Conservation (phyloP, 805 yeast species). For the Helenozyma rhizophorensis region DNA sequence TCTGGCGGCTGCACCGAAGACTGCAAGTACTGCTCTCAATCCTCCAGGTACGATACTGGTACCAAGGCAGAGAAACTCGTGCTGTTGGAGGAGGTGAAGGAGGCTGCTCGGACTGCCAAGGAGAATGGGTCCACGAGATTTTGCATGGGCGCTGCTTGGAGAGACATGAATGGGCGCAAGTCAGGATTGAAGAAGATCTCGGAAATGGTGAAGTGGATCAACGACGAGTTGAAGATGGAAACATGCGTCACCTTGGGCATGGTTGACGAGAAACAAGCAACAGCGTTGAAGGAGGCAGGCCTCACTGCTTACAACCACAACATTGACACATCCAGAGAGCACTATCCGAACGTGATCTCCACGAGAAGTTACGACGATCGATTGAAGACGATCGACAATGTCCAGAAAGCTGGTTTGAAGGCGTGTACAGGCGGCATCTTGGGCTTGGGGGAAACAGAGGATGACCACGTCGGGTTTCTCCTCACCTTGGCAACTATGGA, state of each 20-base stretch:
- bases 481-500: constrained; percentile 64
- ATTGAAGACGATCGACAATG: constrained; percentile 59
- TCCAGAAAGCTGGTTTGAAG: constrained; percentile 56
- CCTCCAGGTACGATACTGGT: constrained; percentile 65
- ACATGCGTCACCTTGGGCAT: constrained; percentile 80
- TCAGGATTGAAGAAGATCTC: constrained; percentile 58
- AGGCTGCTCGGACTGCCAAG: constrained; percentile 62
- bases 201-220: constrained; percentile 61
- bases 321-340: constrained; percentile 74
- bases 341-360: constrained; percentile 66
- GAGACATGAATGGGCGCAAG: constrained; percentile 78
- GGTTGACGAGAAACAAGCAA: constrained; percentile 64
- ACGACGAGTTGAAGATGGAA: constrained; percentile 61
- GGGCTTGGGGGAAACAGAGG: constrained; percentile 71
- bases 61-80: constrained; percentile 65
- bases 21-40: constrained; percentile 78
- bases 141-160: constrained; percentile 87
- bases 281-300: constrained; percentile 59
- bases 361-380: constrained; percentile 72
- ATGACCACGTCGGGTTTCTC: constrained; percentile 62
- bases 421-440: constrained; percentile 80
- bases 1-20: constrained; percentile 82
- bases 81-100: constrained; percentile 55
- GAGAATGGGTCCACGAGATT: constrained; percentile 71
- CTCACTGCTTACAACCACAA: constrained; percentile 81